Evolutionary conservation across 495 filamentous ascomycete species (phyloP).

Genomic region (Trichoderma virens): DNA sequence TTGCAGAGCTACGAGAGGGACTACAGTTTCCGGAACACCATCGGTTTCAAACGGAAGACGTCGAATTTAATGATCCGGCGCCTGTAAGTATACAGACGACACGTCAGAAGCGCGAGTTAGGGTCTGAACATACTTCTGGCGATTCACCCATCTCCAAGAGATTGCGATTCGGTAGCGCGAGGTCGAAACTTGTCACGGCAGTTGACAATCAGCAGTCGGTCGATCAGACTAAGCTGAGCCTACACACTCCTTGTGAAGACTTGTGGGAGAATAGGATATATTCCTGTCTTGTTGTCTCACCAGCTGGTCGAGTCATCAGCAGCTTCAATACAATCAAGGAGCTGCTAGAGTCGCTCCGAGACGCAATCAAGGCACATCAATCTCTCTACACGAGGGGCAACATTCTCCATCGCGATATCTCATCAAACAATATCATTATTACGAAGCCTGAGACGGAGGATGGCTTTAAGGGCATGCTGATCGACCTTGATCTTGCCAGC

Average conservation of each 20-base stretch:
- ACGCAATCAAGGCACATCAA: slow-evolving; percentile 17
- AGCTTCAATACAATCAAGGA: neutral
- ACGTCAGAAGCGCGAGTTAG: neutral
- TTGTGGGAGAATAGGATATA: neutral
- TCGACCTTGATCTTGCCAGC: neutral
- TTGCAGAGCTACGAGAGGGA: neutral
- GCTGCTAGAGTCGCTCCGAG: neutral
- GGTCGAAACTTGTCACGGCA: neutral
- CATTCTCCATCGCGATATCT: slow-evolving; percentile 35
- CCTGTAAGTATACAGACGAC: no score
- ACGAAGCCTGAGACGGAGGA: neutral
- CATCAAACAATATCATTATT: slow-evolving; percentile 25
- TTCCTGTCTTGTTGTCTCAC: slow-evolving; percentile 3
- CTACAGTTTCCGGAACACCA: neutral
- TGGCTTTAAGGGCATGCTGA: neutral
- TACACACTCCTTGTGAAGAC: neutral
- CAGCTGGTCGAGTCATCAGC: neutral
- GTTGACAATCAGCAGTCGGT: neutral
- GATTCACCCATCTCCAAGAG: neutral
- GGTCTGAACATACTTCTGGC: neutral
- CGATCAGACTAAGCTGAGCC: neutral
- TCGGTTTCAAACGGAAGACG: neutral
- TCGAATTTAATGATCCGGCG: neutral
- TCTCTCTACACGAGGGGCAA: slow-evolving; percentile 27
- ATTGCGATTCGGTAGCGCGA: neutral